Evolutionary conservation across 2,329 filamentous ascomycete species (phyloP).

Genomic region (Ampelomyces quisqualis): DNA sequence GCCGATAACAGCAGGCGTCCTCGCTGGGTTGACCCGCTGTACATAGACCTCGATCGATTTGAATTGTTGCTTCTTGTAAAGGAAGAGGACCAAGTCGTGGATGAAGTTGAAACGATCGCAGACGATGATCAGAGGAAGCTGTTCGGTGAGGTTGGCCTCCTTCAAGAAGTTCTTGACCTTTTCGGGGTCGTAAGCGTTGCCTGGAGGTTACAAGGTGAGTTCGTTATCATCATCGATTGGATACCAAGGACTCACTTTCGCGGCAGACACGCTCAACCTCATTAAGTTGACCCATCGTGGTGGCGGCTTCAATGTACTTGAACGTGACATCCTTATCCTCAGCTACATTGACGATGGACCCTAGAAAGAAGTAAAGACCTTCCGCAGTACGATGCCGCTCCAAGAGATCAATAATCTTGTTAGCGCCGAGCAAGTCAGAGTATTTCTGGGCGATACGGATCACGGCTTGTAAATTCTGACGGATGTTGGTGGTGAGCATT

Average conservation of each 20-base stretch:
- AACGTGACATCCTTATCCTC: slow-evolving; percentile 96
- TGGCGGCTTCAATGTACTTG: slow-evolving; percentile 98
- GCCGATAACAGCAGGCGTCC: slow-evolving; percentile 90
- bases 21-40: slow-evolving; percentile 88
- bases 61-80: slow-evolving; percentile 99
- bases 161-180: slow-evolving; percentile 99
- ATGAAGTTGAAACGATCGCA: slow-evolving; percentile 99
- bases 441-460: slow-evolving; percentile 97
- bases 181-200: slow-evolving; percentile 77
- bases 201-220: no score
- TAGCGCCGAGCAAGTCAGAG: slow-evolving; percentile 89
- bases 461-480: slow-evolving; percentile 91
- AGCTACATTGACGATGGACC: slow-evolving; percentile 94
- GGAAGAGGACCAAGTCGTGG: slow-evolving; percentile 90
- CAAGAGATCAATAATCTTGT: slow-evolving; percentile 84
- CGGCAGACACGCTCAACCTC: slow-evolving; percentile 97
- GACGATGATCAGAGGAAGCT: slow-evolving; percentile 94
- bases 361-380: slow-evolving; percentile 96
- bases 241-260: no score
- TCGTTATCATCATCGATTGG: no score
- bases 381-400: slow-evolving; percentile 98
- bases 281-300: slow-evolving; percentile 86
- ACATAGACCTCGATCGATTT: slow-evolving; percentile 98
- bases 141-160: slow-evolving; percentile 87
- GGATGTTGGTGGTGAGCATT: slow-evolving; percentile 96